Evolutionary conservation across 345 rosid genomes (phyloP), one percentile per base, ranked within the genome.

Genomic region (Arabis hirsuta): DNA sequence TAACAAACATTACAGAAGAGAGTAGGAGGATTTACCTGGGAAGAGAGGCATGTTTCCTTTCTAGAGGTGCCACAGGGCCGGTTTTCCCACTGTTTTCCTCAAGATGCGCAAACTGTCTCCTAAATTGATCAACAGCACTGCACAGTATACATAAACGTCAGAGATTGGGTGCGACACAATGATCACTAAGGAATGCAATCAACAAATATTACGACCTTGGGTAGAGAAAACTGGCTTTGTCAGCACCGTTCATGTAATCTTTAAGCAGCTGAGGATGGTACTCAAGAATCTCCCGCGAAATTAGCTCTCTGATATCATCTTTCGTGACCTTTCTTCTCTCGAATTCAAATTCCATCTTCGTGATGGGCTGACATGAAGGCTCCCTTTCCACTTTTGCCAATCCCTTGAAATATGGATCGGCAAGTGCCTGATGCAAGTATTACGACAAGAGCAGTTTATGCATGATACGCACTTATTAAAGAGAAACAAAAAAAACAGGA

Each of bases 311-410:
- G 69, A 91, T 83, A 75, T 94, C 98, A 65, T 94, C 97, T 79
- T 91, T 89, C 16, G 96, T 88, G 48, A 91, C 94, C 65, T 90
- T 94, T 55, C 95, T 82, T 58, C 95, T 91, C 86, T 94, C 98
- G 62, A 94, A 94, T 80, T 94, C 98, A 61, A 94, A 94, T 74
- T 91, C 98, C 96, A 91, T 94, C 81, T 94, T 94, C 16, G 96
- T 81, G 63, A 91, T 89, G 61, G 97, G 97, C 43, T 91, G 96
- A 78, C 92, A 88, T 29, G 96, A 91, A 63, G 96, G 98, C 76
- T 94, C 98, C 78, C 97, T 89, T 77, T 94, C 97, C 46, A 91
- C 83, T 82, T 79, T 89, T n/a, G 95, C 84, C 67, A 91, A 74
- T 51, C 98, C 96, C 78, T 83, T 94, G 69, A 94, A 91, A 80